phyloP scores from a whole-genome alignment of 2,329 filamentous ascomycete species.

The Magnaporthiopsis rhizophila region DNA sequence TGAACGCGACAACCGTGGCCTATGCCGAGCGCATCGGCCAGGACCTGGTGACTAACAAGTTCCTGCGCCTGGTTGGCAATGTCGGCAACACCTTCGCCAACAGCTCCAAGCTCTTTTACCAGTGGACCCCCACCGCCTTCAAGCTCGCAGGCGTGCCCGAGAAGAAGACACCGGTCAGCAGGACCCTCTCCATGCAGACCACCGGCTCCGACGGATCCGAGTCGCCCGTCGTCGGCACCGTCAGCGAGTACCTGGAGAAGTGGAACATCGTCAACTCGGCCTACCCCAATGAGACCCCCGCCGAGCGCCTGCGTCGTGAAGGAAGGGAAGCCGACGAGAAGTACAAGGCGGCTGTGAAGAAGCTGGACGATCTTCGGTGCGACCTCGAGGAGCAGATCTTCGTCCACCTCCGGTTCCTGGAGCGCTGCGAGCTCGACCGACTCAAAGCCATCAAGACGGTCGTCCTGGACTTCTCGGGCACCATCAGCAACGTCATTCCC shows the following conservation, averaged over 20 bases:
- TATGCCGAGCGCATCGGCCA: conserved; percentile 94
- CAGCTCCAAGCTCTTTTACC: conserved; percentile 94
- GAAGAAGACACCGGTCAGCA: conserved; percentile 63
- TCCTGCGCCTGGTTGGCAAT: conserved; percentile 84
- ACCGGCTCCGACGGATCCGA: conserved; percentile 51
- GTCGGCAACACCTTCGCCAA: conserved; percentile 95
- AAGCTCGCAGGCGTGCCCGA: conserved; percentile 80
- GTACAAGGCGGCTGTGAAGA: conserved; percentile 80
- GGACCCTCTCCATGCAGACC: conserved; percentile 65
- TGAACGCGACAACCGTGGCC: conserved; percentile 75
- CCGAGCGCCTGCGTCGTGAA: conserved; percentile 79
- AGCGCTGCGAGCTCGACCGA: conserved; percentile 92
- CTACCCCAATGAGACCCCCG: conserved; percentile 87
- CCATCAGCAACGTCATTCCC: conserved; percentile 95
- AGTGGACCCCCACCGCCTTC: conserved; percentile 92
- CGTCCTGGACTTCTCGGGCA: conserved; percentile 92
- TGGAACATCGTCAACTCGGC: conserved; percentile 91
- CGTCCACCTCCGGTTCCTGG: conserved; percentile 87
- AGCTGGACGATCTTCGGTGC: conserved; percentile 84
- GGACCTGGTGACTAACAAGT: conserved; percentile 78
- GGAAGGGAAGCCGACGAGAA: conserved; percentile 84
- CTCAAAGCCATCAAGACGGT: conserved; percentile 98
- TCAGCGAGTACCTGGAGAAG: conserved; percentile 81
- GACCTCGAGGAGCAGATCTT: conserved; percentile 94
- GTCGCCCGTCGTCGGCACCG: conserved; percentile 71